Conservation (phyloP, 2,329 filamentous ascomycete genomes). For the Stagonosporopsis tanaceti region DNA sequence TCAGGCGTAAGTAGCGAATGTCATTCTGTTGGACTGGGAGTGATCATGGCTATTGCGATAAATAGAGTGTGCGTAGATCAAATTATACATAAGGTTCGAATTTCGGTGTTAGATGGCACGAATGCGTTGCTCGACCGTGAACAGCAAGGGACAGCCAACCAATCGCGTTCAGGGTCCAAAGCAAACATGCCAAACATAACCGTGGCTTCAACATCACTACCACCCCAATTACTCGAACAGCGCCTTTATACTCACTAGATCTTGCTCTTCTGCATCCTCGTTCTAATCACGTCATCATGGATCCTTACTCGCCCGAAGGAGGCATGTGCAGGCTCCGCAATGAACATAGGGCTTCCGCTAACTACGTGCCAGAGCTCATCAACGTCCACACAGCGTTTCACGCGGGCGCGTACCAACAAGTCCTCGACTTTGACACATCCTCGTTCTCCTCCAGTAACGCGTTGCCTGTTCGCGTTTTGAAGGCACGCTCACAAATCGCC, state of each 20-base stretch:
- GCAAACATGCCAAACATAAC: slow-evolving; percentile 44
- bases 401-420: slow-evolving; percentile 84
- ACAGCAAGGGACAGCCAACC: slow-evolving; percentile 29
- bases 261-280: neutral
- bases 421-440: slow-evolving; percentile 84
- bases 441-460: slow-evolving; percentile 80
- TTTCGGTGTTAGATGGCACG: neutral
- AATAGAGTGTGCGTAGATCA: too few species aligned
- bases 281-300: slow-evolving; percentile 42
- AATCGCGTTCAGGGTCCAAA: slow-evolving; percentile 28
- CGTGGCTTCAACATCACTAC: slow-evolving; percentile 42
- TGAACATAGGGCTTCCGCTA: slow-evolving; percentile 19
- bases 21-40: neutral
- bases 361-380: slow-evolving; percentile 63
- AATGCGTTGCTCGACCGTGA: neutral
- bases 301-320: slow-evolving; percentile 71
- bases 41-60: neutral
- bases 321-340: slow-evolving; percentile 51
- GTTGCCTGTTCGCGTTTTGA: slow-evolving; percentile 77
- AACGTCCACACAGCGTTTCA: slow-evolving; percentile 73
- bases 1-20: slow-evolving; percentile 1
- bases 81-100: too few species aligned
- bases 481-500: slow-evolving; percentile 83
- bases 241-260: slow-evolving; percentile 6
- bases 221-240: slow-evolving; percentile 11